phyloP scores from a whole-genome alignment of 139 green algal genomes.

The Chlamydomonas incerta region DNA sequence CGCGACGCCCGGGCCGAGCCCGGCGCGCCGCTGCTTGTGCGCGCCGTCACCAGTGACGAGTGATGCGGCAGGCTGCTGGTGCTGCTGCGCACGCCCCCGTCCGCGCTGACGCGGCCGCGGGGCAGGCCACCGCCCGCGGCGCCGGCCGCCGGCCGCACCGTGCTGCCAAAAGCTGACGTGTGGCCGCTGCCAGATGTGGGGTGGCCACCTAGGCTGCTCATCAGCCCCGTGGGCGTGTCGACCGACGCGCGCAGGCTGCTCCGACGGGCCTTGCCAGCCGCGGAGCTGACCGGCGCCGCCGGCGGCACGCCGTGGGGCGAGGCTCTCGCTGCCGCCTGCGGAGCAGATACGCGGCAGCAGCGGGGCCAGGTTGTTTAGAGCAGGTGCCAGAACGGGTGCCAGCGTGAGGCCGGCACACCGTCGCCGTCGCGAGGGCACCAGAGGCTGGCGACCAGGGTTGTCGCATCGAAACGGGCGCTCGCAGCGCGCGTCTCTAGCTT shows the following conservation, averaged over 20 bases:
- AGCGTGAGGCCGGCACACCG: neutral
- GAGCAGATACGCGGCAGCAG: slow-evolving; percentile 33
- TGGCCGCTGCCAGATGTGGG: neutral
- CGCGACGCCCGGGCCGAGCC: too few species aligned
- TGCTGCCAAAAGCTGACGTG: neutral
- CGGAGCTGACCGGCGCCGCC: neutral
- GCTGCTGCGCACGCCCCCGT: too few species aligned
- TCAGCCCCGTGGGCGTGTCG: neutral
- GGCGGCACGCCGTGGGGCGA: neutral
- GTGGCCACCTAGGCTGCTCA: too few species aligned
- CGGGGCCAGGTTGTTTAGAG: neutral
- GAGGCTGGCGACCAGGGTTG: neutral
- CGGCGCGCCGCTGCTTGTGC: neutral
- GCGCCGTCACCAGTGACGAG: too few species aligned
- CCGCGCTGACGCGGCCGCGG: too few species aligned
- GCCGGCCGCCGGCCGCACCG: too few species aligned
- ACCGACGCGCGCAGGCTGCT: too few species aligned
- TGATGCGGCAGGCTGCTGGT: too few species aligned
- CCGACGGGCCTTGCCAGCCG: neutral
- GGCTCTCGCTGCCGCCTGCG: slow-evolving; percentile 34
- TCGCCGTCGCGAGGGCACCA: neutral
- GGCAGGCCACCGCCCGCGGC: too few species aligned
- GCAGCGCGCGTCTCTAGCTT: too few species aligned
- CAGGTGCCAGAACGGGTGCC: slow-evolving; percentile 41
- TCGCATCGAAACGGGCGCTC: too few species aligned